phyloP scores from a whole-genome alignment of 495 filamentous ascomycete species.

The Lepraria neglecta region DNA sequence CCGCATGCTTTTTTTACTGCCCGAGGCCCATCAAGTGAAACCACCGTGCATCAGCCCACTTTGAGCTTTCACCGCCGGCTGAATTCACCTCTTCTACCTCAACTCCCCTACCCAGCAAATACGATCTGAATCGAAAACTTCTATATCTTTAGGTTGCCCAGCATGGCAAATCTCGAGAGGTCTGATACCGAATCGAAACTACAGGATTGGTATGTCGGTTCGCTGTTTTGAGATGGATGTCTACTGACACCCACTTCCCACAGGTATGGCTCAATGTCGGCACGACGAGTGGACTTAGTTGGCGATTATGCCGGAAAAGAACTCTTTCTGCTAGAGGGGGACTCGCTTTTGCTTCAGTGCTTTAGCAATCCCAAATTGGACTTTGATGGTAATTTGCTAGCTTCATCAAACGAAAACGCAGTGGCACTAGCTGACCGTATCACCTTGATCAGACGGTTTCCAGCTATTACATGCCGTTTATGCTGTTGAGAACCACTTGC shows the following conservation, averaged over 20 bases:
- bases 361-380: slow-evolving; percentile 56
- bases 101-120: background rate
- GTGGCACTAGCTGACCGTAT: background rate
- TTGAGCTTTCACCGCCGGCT: background rate
- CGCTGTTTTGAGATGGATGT: background rate
- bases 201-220: slow-evolving; percentile 11
- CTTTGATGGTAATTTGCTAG: slow-evolving; percentile 42
- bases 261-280: slow-evolving; percentile 23
- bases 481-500: slow-evolving; percentile 57
- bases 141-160: background rate
- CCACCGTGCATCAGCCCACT: background rate
- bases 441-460: slow-evolving; percentile 45
- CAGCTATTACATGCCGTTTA: slow-evolving; percentile 67
- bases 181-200: background rate
- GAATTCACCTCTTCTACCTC: no score
- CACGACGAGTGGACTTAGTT: slow-evolving; percentile 48
- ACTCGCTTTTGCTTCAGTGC: slow-evolving; percentile 59
- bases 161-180: background rate
- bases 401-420: background rate
- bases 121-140: background rate
- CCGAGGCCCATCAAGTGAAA: background rate
- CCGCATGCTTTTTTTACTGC: slow-evolving; percentile 1
- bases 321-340: slow-evolving; percentile 66
- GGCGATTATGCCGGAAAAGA: slow-evolving; percentile 71
- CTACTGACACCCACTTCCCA: background rate